phyloP scores from a whole-genome alignment of 2,329 filamentous ascomycete species.

The Pseudophaeomoniella oleicola region DNA sequence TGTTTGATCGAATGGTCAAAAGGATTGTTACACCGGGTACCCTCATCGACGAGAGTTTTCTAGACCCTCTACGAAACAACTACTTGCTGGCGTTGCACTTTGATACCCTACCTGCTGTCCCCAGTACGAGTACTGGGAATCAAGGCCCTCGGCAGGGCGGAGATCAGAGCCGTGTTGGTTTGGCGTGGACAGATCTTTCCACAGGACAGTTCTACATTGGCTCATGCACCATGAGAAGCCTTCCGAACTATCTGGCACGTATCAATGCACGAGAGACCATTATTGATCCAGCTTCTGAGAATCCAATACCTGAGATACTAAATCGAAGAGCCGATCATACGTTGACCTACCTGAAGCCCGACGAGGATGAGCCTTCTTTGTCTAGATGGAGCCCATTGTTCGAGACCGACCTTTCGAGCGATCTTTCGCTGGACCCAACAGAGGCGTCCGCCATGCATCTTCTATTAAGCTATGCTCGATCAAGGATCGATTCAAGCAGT shows the following conservation, averaged over 20 bases:
- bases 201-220: conserved; percentile 92
- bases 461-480: conserved; percentile 68
- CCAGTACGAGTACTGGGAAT: conserved; percentile 9
- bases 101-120: conserved; percentile 5
- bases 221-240: conserved; percentile 49
- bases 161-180: conserved; percentile 42
- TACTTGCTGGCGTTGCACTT: conserved; percentile 73
- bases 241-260: conserved; percentile 70
- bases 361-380: conserved; percentile 31
- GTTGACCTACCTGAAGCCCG: conserved; percentile 3
- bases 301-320: background rate
- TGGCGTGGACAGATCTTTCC: conserved; percentile 90
- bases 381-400: conserved; percentile 62
- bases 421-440: background rate
- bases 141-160: background rate
- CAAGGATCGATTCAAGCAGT: background rate
- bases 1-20: conserved; percentile 73
- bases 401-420: conserved; percentile 40
- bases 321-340: background rate
- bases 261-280: conserved; percentile 77
- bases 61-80: conserved; percentile 87
- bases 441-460: conserved; percentile 68
- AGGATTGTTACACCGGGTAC: conserved; percentile 90
- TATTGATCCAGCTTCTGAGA: conserved; percentile 40
- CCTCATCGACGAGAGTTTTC: conserved; percentile 92